phyloP scores from a whole-genome alignment of 139 green algal genomes.

The Mesotaenium endlicherianum region DNA sequence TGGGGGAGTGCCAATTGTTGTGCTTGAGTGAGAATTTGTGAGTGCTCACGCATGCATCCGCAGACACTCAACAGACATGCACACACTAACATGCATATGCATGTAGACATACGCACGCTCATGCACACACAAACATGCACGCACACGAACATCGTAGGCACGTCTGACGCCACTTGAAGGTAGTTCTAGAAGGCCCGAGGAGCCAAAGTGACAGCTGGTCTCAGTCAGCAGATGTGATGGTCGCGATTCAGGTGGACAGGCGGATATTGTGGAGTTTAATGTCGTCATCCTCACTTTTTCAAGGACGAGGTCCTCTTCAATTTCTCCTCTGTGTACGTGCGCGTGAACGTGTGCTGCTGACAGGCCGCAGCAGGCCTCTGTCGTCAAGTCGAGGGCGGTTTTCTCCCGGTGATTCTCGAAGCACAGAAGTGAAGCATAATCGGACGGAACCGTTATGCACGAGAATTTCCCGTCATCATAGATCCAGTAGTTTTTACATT shows the following conservation, averaged over 20 bases:
- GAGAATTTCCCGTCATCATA: too few relatives aligned
- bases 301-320: constrained; percentile 27
- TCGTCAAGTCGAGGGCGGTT: too few relatives aligned
- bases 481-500: too few relatives aligned
- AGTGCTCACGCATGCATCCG: too few relatives aligned
- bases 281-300: constrained; percentile 18
- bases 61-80: too few relatives aligned
- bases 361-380: constrained; percentile 3
- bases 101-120: constrained; percentile 10
- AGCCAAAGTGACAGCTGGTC: background rate
- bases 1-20: background rate
- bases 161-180: background rate
- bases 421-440: too few relatives aligned
- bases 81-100: background rate
- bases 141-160: background rate
- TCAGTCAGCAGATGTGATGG: background rate
- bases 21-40: too few relatives aligned
- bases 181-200: background rate
- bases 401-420: too few relatives aligned
- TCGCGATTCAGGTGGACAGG: background rate
- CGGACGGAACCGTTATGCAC: too few relatives aligned
- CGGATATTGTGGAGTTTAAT: background rate
- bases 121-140: background rate
- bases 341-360: constrained; percentile 32
- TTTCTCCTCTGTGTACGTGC: constrained; percentile 29